Evolutionary conservation across 1,139 yeast species (phyloP), one percentile per base, ranked within the genome.

Genomic region (Protomyces macrosporus): DNA sequence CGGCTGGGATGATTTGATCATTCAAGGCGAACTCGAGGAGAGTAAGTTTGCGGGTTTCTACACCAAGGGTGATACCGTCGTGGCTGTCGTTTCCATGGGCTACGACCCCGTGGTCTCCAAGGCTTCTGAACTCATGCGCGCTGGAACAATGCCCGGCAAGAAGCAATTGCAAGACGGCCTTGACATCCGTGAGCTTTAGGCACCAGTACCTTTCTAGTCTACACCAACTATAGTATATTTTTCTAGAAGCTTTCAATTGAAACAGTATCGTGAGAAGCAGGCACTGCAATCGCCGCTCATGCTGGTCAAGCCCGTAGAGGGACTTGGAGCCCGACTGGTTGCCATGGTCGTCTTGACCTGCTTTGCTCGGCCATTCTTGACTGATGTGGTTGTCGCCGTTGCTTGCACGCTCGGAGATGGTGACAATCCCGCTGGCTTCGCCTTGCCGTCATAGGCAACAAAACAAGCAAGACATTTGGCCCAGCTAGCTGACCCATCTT

Each of bases 391-490:
- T 1, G 23, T 23, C 2, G 23, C 23, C 23, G 23, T 23, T 2
- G 23, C 23, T 23, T 23, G 23, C 23, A 23, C 23, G 23, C 23
- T 23, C 23, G 23, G 2, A 23, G 23, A 1, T 1, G 23, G 23
- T 2, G 23, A 1, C 23, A 23, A 23, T 23, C 23, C 23, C 2
- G 23, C 23, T 23, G 23, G 23, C 23, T 23, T 23, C 23, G 23
- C 23, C 23, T 54, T 54, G 9, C 58, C 58, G n/a, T 54, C 58
- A 40, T 90, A 86, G 65, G 90, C 79, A 62, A 90, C 83, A 6
- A 97, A 97, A 78, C 98, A 91, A 0, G 91, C 90, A 63, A 90
- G 83, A 79, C 98, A 91, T 10, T 87, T 81, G 57, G 83, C 80
- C 87, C 93, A 91, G 63, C 87, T 85, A 3, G 77, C 75, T 54